Base-by-base conservation (phyloP, 768 basidiomycete species). In the Collybia mongolica region DNA sequence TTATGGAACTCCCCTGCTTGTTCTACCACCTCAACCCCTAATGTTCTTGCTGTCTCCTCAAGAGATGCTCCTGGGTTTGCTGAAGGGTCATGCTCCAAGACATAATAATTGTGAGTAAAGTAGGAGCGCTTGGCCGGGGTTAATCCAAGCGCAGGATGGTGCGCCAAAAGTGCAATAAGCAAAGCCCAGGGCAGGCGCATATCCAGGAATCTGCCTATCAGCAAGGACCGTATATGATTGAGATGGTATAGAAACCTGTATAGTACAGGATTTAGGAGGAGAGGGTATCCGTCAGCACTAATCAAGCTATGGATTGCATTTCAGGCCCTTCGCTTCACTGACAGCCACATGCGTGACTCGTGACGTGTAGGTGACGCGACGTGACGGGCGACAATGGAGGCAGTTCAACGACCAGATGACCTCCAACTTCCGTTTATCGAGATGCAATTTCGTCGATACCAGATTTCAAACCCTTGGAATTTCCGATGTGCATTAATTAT, bases 21-120 rank as follows among this genome's bases (percentile, higher is more conserved):
- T 63, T 95, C 93, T 44, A 98, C 87, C 40, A 97, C 70, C 67
- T 98, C 88, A 12, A 93, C 86, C 9, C 84, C 84, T 8, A 98
- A 75, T 97, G 95, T 51, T 77, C 35, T 29, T n/a, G 83, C 76
- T 45, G 86, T 73, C 43, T 87, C 81, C 39, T 69, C 64, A 48
- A 90, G 74, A 52, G 83, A 74, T 52, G 79, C 74, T 48, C 72
- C 68, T 48, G 58, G 54, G 29, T 55, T 48, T 28, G 58, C 37
- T 2, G 61, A 60, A 42, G 88, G 81, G 56, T 77, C 69, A 60
- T 88, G 83, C 58, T 86, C 83, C 14, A 91, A 62, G 51, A 87
- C 80, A 72, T 95, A 98, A 72, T 99, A 98, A 57, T 86, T 76
- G 66, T 90, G 83, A 15, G 80, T 77, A 49, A 70, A 59, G 55